Evolutionary conservation across 345 rosid genomes (phyloP), one percentile per base, ranked within the genome.

Genomic region (Gossypium arboreum): DNA sequence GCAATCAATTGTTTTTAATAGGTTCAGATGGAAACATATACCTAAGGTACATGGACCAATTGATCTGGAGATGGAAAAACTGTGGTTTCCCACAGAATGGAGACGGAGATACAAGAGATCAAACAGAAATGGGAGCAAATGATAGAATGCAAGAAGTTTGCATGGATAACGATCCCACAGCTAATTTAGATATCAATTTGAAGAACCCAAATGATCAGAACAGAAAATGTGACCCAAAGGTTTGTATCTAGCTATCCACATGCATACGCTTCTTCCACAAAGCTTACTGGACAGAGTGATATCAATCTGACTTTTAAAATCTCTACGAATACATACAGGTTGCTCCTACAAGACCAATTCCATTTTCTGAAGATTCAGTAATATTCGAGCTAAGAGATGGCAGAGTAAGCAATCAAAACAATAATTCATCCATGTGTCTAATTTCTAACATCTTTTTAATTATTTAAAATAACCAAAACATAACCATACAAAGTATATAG

Each of bases 371-470:
- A 43, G 87, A 85, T 78, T 83, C 86, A 11, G 81, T 82, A 13
- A 76, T 88, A 66, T 88, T 88, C 20, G 91, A 86, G 88, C 87
- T 88, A 43, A 79, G 83, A 82, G 94, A 90, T 68, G 85, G 91
- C 82, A 84, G 94, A 75, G 94, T 90, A 87, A 88, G 94, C 60
- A 76, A 57, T 51, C 68, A 72, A 56, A 62, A 77, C 41, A 54
- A 55, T 12, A 52, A 47, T 50, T 52, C 43, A 62, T 68, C 56
- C 9, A 50, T 54, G 27, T 75, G 47, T 68, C 27, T 62, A 34
- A 64, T 43, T 41, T 68, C 62, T 18, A 41, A 59, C 66, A 20
- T 22, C 55, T 7, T 44, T 18, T 57, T 34, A 72, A 41, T 43
- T 12, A 45, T 55, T 52, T 41, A 7, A 56, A 39, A 34, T 39